Conservation (phyloP, 192 early-diverging fungal species). For the Podila clonocystis region DNA sequence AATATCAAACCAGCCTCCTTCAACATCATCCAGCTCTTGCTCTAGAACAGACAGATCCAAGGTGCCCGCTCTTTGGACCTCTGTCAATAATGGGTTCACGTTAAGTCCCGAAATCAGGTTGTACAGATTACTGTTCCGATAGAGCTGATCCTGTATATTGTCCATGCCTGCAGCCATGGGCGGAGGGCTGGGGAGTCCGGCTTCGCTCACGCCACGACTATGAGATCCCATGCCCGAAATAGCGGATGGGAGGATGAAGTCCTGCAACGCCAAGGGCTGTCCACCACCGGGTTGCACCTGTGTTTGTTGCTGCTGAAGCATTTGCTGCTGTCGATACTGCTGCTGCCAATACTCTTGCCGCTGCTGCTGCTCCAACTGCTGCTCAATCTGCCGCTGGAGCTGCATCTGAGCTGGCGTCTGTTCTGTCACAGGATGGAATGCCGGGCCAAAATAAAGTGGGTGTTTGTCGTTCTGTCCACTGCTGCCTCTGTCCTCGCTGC, state of each 20-base stretch:
- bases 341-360: conserved; percentile 44
- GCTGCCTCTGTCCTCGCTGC: not conserved
- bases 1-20: conserved; percentile 50
- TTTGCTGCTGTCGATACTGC: conserved; percentile 30
- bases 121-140: conserved; percentile 43
- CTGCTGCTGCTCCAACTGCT: conserved; percentile 47
- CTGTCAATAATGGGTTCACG: conserved; percentile 39
- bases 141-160: conserved; percentile 38
- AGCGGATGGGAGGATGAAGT: conserved; percentile 42
- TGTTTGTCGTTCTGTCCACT: conserved; percentile 20
- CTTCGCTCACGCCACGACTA: not conserved
- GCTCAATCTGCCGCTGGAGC: conserved; percentile 48
- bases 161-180: not conserved
- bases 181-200: not conserved
- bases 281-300: conserved; percentile 17
- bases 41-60: conserved; percentile 39
- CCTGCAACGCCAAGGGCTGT: conserved; percentile 25
- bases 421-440: conserved; percentile 45
- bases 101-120: conserved; percentile 47
- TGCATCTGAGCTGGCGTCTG: conserved; percentile 47
- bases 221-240: conserved; percentile 28
- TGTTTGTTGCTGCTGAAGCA: conserved; percentile 22
- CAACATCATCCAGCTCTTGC: conserved; percentile 47
- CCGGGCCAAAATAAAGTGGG: conserved; percentile 44
- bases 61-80: conserved; percentile 45